Base-by-base conservation (phyloP, 1,284 basidiomycete species). In the Cystobasidium pallidum region DNA sequence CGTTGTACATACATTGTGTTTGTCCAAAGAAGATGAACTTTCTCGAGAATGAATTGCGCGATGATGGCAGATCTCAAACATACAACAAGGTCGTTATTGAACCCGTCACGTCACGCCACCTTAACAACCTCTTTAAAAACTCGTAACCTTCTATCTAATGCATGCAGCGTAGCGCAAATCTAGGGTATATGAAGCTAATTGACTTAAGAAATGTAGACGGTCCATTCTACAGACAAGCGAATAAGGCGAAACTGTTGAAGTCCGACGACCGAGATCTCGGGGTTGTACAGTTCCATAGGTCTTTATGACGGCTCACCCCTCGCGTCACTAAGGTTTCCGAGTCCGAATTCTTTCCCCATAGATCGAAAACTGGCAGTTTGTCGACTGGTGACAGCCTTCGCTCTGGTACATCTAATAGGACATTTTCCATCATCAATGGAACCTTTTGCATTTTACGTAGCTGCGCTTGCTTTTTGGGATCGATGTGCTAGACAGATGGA, bases 311-410 rank as follows among this genome's bases (percentile, higher is more conserved):
- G 19, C 34, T 73, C 73, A 75, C 64, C 0, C 86, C 86, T 39
- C 83, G 80, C 47, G 78, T 77, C 30, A 81, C 70, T 24, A 89
- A 21, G 19, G 21, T 77, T 7, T 78, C 80, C 13, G 84, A 82
- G 66, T 84, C 77, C 0, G 84, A 84, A 2, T 84, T 82, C 34
- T 80, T 77, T 1, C 89, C 91, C 52, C 87, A 86, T 21, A 92
- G 82, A 78, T 91, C 89, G 72, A 91, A 81, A 8, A 88, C 83
- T 0, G 90, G 89, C 28, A 91, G 82, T 1, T 77, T 77, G 0
- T 80, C 75, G 83, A 85, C 86, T 3, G 68, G 63, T 0, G 90
- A 89, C 41, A 92, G 80, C 41, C 55, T 24, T 13, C 79, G 17
- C 8, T 49, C 81, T 1, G 89, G 90, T 36, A 91, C 81, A 59